These are phyloP conservation scores for Fusarium chuoi DNA, from an alignment of 2,329 filamentous ascomycete genomes.

Conservation along the genomic window DNA sequence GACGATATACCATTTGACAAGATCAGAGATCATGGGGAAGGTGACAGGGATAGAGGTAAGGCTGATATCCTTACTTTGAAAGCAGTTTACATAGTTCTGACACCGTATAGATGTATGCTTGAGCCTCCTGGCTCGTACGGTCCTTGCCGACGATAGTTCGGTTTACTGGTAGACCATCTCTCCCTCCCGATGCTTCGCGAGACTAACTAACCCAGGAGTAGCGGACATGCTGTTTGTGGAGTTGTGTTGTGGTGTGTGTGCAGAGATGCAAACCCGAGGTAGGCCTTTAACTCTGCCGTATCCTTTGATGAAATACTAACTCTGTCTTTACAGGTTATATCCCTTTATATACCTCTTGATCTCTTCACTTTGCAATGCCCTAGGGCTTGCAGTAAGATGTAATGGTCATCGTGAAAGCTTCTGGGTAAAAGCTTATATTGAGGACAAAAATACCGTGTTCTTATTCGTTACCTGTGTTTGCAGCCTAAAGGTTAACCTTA, in stretches of 20 bases:
- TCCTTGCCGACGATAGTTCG: not conserved
- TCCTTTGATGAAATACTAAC: not conserved
- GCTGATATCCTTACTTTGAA: too few relatives aligned
- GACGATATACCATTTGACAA: too few relatives aligned
- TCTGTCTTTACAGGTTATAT: not conserved
- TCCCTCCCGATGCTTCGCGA: not conserved
- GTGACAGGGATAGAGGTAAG: too few relatives aligned
- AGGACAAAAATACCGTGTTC: too few relatives aligned
- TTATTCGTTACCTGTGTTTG: not conserved
- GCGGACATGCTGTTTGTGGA: not conserved
- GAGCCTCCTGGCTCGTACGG: not conserved
- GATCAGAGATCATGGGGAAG: too few relatives aligned
- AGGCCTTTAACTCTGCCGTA: fast-evolving
- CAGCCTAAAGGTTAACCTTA: not conserved
- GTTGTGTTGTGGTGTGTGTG: not conserved
- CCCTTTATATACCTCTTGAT: too few relatives aligned
- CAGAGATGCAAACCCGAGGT: not conserved
- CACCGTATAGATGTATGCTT: too few relatives aligned
- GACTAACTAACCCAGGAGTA: not conserved
- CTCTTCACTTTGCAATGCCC: too few relatives aligned
- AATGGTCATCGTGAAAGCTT: too few relatives aligned
- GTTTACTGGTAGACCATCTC: not conserved
- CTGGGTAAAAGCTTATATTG: too few relatives aligned
- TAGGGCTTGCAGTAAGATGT: too few relatives aligned
- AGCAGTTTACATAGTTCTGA: too few relatives aligned